Conservation (phyloP, 1,139 yeast species). For the Taphrina wiesneri region DNA sequence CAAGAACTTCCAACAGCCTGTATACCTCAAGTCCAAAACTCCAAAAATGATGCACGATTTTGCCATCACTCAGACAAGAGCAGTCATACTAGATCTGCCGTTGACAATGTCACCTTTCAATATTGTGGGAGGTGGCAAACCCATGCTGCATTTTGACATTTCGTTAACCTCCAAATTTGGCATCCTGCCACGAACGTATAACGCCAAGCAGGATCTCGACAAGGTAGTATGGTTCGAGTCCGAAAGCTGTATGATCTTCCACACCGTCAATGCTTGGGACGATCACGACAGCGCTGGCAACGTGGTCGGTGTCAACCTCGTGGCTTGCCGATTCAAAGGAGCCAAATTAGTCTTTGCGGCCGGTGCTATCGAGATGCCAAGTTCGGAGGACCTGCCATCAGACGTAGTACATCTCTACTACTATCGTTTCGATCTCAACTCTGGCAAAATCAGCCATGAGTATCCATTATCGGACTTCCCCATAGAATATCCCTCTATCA, state of each 20-base stretch:
- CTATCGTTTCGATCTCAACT: conserved; percentile 31
- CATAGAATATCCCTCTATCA: conserved; percentile 35
- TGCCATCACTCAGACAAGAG: conserved; percentile 29
- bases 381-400: not conserved
- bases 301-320: conserved; percentile 20
- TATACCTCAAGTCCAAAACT: conserved; percentile 17
- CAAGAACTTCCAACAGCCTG: conserved; percentile 27
- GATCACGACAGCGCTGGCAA: conserved; percentile 23
- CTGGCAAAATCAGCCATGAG: conserved; percentile 19
- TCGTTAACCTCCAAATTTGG: conserved; percentile 23
- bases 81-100: conserved; percentile 27
- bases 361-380: conserved; percentile 29
- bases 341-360: conserved; percentile 34
- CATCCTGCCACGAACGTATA: conserved; percentile 9
- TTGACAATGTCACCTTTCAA: conserved; percentile 35
- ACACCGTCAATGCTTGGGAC: conserved; percentile 34
- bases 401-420: conserved; percentile 34
- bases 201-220: not conserved
- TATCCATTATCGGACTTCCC: conserved; percentile 33
- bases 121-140: conserved; percentile 21
- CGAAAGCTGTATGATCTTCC: conserved; percentile 35
- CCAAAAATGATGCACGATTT: conserved; percentile 36
- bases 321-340: conserved; percentile 33
- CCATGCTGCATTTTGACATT: conserved; percentile 29
- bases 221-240: conserved; percentile 24